Evolutionary conservation across 202 grass and related monocot genomes (phyloP).

Genomic region (Elaeis oleifera): DNA sequence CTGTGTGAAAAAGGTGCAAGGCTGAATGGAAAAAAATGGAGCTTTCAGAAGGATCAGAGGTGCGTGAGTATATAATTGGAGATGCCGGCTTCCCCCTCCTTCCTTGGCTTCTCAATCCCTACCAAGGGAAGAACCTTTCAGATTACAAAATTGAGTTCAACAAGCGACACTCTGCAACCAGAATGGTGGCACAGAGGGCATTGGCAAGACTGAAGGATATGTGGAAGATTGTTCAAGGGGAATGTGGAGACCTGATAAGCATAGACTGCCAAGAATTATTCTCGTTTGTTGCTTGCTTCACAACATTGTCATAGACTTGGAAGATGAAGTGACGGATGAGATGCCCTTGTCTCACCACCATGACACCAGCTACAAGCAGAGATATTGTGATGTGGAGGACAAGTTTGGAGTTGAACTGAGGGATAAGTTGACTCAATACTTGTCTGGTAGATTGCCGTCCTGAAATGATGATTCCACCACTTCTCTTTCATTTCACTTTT

Average conservation of each 20-base stretch:
- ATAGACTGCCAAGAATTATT: slow-evolving; percentile 61
- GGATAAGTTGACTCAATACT: slow-evolving; percentile 33
- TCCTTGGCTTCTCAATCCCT: slow-evolving; percentile 74
- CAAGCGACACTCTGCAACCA: slow-evolving; percentile 27
- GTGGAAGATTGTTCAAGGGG: slow-evolving; percentile 63
- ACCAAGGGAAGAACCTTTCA: slow-evolving; percentile 37
- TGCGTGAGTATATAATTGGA: slow-evolving; percentile 58
- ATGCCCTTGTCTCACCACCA: slow-evolving; percentile 30
- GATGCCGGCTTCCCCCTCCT: slow-evolving; percentile 61
- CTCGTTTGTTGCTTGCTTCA: slow-evolving; percentile 70
- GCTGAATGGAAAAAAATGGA: slow-evolving; percentile 37
- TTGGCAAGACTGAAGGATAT: slow-evolving; percentile 52
- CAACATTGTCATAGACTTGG: slow-evolving; percentile 62
- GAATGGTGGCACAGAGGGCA: slow-evolving; percentile 47
- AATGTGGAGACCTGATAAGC: slow-evolving; percentile 72
- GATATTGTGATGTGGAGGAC: slow-evolving; percentile 34
- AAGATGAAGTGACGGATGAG: slow-evolving; percentile 29
- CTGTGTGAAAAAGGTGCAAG: slow-evolving; percentile 54
- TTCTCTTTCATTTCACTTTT: slow-evolving; percentile 1
- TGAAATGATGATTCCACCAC: slow-evolving; percentile 12
- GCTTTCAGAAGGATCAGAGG: slow-evolving; percentile 31
- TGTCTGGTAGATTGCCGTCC: slow-evolving; percentile 15
- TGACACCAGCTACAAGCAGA: slow-evolving; percentile 47
- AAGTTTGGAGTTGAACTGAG: slow-evolving; percentile 26
- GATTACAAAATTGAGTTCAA: slow-evolving; percentile 45